Evolutionary conservation across 2,329 filamentous ascomycete species (phyloP), one percentile per base, ranked within the genome.

Genomic region (Furcasterigmium furcatum): DNA sequence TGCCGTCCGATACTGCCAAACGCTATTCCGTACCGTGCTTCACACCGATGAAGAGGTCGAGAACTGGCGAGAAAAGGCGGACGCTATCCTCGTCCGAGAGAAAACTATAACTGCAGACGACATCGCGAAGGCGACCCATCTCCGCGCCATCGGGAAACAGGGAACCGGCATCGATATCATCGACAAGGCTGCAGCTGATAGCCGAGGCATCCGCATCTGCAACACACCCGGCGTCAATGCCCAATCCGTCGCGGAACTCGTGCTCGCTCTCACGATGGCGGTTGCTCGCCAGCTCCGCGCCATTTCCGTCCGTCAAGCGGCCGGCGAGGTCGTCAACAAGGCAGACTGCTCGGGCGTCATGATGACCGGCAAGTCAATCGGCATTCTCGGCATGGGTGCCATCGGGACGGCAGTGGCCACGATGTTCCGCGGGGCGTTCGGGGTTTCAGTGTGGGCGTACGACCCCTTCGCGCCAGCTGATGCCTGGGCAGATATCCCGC

Each of bases 221-320:
- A 74, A 75, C 47, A 75, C 72, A 0, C 72, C 71, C 0, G 72
- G 70, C 2, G 65, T 71, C 1, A 75, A 69, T 47, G 63, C 65
- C 0, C 62, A 64, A 3, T 62, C 68, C 2, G 70, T 73, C 0
- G 70, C 69, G 0, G 68, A 72, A 44, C 55, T 64, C 9, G 63
- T 64, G 1, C 46, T 71, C 5, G 54, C 65, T 0, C 56, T 72
- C 13, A 35, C 41, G 9, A 34, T 43, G 27, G 41, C 34, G 24
- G 45, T 41, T 19, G 27, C 46, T 45, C 43, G 48, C 38, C 47
- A 46, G 13, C 38, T 40, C 21, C 13, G 27, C 20, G 20, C 40
- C 44, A 41, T 43, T 19, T 43, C 30, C 13, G 30, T 43, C 19
- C 8, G 22, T 4, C 41, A 43, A 13, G 41, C 19, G 7, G 16